phyloP scores from a whole-genome alignment of 495 filamentous ascomycete genomes.

The Pyrenopolyporus hunteri region DNA sequence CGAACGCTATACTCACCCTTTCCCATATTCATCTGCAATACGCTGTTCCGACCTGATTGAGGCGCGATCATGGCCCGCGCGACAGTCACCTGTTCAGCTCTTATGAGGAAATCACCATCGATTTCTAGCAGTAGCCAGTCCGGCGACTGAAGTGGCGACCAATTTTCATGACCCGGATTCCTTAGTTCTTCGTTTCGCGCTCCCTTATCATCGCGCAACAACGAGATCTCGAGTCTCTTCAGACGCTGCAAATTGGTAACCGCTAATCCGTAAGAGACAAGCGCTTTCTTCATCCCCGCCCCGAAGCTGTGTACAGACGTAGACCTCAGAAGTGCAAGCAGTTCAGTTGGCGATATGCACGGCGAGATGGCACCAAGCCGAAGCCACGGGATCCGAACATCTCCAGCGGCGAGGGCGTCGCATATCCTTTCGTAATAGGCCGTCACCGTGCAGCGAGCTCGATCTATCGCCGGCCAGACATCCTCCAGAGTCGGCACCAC shows the following conservation, averaged over 20 bases:
- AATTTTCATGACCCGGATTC: slow-evolving; percentile 59
- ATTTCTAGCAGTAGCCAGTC: slow-evolving; percentile 68
- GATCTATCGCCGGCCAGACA: slow-evolving; percentile 36
- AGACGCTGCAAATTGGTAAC: slow-evolving; percentile 56
- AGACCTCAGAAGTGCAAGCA: slow-evolving; percentile 62
- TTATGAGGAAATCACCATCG: slow-evolving; percentile 59
- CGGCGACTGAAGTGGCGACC: slow-evolving; percentile 50
- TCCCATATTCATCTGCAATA: slow-evolving; percentile 63
- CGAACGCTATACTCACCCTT: slow-evolving; percentile 44
- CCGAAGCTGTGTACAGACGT: slow-evolving; percentile 43
- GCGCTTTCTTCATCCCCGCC: slow-evolving; percentile 48
- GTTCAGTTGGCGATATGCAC: slow-evolving; percentile 50
- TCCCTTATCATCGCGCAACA: slow-evolving; percentile 28
- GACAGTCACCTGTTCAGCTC: slow-evolving; percentile 58
- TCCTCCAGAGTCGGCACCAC: slow-evolving; percentile 2
- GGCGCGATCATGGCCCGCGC: slow-evolving; percentile 59
- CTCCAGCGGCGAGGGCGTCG: slow-evolving; percentile 35
- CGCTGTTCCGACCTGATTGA: slow-evolving; percentile 51
- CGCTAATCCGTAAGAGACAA: slow-evolving; percentile 50
- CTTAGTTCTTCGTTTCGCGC: slow-evolving; percentile 44
- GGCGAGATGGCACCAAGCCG: slow-evolving; percentile 59
- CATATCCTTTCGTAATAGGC: slow-evolving; percentile 31
- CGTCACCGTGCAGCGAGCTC: slow-evolving; percentile 17
- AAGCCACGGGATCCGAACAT: slow-evolving; percentile 55
- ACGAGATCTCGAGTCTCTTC: slow-evolving; percentile 45